phyloP scores from a whole-genome alignment of 2,329 filamentous ascomycete species.

The Xylariales sp. region DNA sequence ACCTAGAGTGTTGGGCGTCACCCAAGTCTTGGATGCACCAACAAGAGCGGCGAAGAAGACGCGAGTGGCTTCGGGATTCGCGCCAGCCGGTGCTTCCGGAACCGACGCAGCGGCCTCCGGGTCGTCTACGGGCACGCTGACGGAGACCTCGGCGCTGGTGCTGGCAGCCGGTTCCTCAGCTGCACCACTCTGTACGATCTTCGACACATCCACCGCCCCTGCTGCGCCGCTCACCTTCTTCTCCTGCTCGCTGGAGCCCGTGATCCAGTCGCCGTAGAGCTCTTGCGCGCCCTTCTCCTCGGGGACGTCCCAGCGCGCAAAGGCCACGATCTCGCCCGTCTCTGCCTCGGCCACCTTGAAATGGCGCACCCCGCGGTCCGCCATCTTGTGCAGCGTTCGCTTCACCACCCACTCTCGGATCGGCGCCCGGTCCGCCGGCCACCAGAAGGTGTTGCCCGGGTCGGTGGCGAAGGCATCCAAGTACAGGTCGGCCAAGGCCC shows the following conservation, averaged over 20 bases:
- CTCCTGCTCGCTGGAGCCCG: no score
- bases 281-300: no score
- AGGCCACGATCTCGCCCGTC: slow-evolving; percentile 24
- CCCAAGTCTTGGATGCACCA: slow-evolving; percentile 20
- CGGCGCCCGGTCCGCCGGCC: slow-evolving; percentile 16
- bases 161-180: slow-evolving; percentile 8
- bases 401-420: slow-evolving; percentile 24
- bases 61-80: slow-evolving; percentile 20
- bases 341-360: slow-evolving; percentile 26
- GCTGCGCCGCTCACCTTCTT: no score
- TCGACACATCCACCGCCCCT: slow-evolving; percentile 10
- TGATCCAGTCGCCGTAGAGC: slow-evolving; percentile 16
- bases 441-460: slow-evolving; percentile 22
- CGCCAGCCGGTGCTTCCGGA: slow-evolving; percentile 28
- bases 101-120: no score
- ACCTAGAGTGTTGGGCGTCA: slow-evolving; percentile 28
- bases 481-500: slow-evolving; percentile 21
- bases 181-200: slow-evolving; percentile 5
- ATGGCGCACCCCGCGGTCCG: slow-evolving; percentile 20
- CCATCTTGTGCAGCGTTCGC: slow-evolving; percentile 21
- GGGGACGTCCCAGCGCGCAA: slow-evolving; percentile 29
- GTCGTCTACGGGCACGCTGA: slow-evolving; percentile 11
- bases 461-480: slow-evolving; percentile 19
- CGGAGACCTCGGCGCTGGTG: slow-evolving; percentile 4
- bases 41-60: slow-evolving; percentile 24